Base-by-base conservation (phyloP, 78 protist species). In the Fonticula alba region DNA sequence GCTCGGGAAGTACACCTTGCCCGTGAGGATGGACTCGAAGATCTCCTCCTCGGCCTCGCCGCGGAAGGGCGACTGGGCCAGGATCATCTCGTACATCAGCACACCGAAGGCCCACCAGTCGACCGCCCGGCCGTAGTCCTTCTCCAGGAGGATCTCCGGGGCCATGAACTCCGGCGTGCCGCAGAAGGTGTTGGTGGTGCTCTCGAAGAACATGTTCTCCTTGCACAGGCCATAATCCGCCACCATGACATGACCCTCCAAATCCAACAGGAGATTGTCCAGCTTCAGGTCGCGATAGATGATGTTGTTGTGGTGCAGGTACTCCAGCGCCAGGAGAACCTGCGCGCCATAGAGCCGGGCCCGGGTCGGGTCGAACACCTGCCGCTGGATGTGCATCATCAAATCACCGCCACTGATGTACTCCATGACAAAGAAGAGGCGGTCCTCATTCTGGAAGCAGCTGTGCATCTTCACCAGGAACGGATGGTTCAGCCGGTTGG, bases 81-180 rank as follows among this genome's bases (percentile, higher is more conserved):
- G 43, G 43, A 38, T 29, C 62, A 78, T 61, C 56, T 82, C 82
- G 49, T 38, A 82, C 4, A 68, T 29, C 27, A 82, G 20, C 5
- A 68, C 24, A n/a, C 83, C 84, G 1, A 74, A 54, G 22, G 84
- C 51, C 84, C 84, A 80, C 75, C 74, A 77, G 69, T 82, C 86
- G 50, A 77, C 79, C 27, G 71, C 82, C 6, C 26, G 3, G 47
- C 38, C n/a, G 66, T 78, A 37, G 31, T 63, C 72, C 27, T 46
- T 11, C 35, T 32, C 13, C 14, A 17, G 5, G 40, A 74, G 40
- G 22, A 84, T 71, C 54, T 81, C 75, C 29, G 75, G 75, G 5
- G 75, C 89, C 19, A 91, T 26, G 55, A 86, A 91, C 66, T 87
- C 93, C 17, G 96, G 91, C 7, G 94, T 89, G 26, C 95, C 95